Conservation (phyloP, 257 asterid genomes). For the Perilla frutescens region DNA sequence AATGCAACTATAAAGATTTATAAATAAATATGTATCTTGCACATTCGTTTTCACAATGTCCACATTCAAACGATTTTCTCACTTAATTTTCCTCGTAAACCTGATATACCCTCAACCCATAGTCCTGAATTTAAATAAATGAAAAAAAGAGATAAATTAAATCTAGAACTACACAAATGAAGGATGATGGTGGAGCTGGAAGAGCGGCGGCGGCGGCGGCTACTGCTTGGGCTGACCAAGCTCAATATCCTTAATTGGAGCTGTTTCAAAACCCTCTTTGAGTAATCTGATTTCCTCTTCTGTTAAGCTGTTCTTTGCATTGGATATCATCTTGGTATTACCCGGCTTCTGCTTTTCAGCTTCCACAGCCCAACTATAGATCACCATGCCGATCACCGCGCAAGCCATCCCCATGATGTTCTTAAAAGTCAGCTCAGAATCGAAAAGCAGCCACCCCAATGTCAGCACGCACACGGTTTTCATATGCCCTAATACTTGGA, state of each 20-base stretch:
- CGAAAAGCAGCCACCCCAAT: slow-evolving; percentile 91
- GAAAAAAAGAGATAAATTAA: not conserved
- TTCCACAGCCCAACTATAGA: slow-evolving; percentile 98
- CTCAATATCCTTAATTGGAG: slow-evolving; percentile 56
- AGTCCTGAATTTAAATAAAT: not conserved
- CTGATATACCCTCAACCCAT: not conserved
- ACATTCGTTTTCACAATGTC: slow-evolving; percentile 26
- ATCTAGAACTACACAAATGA: slow-evolving; percentile 25
- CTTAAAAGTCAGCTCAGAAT: slow-evolving; percentile 88
- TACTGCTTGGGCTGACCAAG: slow-evolving; percentile 51
- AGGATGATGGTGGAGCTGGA: not conserved
- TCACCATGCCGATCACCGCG: slow-evolving; percentile 88
- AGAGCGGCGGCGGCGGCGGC: not conserved
- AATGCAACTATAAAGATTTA: slow-evolving; percentile 27
- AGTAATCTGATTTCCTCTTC: slow-evolving; percentile 90
- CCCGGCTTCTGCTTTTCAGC: slow-evolving; percentile 61
- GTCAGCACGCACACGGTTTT: slow-evolving; percentile 93
- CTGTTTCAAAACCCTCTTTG: slow-evolving; percentile 56
- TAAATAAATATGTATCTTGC: slow-evolving; percentile 25
- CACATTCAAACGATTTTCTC: slow-evolving; percentile 8
- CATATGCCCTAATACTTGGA: slow-evolving; percentile 98
- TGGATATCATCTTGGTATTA: slow-evolving; percentile 49
- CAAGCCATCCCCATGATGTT: slow-evolving; percentile 80
- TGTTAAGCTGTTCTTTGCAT: slow-evolving; percentile 78
- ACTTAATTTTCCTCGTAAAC: not conserved